Evolutionary conservation across 75 land plant genomes (phyloP).

Genomic region (Cupressus sempervirens): DNA sequence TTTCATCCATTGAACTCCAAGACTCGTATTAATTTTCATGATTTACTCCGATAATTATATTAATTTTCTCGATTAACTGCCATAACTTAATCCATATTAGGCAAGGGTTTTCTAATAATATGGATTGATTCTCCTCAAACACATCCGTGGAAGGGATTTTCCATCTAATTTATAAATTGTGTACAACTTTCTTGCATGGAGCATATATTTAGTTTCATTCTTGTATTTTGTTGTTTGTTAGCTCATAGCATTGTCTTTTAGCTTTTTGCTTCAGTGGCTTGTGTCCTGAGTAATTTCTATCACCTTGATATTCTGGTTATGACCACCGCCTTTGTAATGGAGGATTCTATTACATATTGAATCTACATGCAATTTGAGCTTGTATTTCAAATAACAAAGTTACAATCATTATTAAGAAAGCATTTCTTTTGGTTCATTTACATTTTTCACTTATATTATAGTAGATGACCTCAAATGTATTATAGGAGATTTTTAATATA

Average conservation of each 20-base stretch:
- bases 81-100: background rate
- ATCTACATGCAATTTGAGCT: background rate
- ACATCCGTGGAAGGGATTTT: background rate
- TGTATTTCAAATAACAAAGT: background rate
- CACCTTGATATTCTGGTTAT: background rate
- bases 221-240: background rate
- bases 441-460: background rate
- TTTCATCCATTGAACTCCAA: no score
- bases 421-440: background rate
- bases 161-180: background rate
- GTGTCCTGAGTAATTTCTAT: background rate
- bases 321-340: background rate
- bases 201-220: background rate
- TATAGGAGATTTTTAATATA: background rate
- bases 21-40: no score
- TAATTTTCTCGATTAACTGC: no score
- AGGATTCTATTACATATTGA: background rate
- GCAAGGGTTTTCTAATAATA: background rate
- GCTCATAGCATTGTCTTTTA: background rate
- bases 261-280: background rate
- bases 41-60: no score
- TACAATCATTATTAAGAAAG: background rate
- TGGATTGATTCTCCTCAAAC: background rate
- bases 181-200: background rate
- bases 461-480: background rate